Conservation (phyloP, 139 green algal genomes). For the Chlamydomonas eustigma region DNA sequence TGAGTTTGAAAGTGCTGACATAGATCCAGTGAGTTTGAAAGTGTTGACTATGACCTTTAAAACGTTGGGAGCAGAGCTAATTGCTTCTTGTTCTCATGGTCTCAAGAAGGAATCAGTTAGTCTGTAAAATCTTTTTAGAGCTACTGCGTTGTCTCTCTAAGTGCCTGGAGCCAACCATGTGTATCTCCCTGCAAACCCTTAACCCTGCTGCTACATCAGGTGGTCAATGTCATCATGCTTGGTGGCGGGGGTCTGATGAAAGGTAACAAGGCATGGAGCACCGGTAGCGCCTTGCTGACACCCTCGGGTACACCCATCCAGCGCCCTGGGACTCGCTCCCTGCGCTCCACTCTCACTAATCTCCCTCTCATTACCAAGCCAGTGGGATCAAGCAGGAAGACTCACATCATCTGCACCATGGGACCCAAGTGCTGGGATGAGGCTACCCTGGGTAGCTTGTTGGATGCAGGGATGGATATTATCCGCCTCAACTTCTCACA, state of each 20-base stretch:
- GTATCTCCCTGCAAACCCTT: no score
- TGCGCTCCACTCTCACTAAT: conserved; percentile 51
- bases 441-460: conserved; percentile 50
- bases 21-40: background rate
- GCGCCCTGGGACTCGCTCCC: conserved; percentile 31
- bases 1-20: background rate
- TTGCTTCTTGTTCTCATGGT: no score
- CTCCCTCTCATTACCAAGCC: conserved; percentile 47
- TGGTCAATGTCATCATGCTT: conserved; percentile 27
- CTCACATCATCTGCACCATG: conserved; percentile 70
- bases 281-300: conserved; percentile 27
- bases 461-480: conserved; percentile 65
- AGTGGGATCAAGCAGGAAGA: background rate
- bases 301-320: conserved; percentile 30
- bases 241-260: conserved; percentile 27
- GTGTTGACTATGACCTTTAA: no score
- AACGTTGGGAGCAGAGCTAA: no score
- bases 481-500: conserved; percentile 71
- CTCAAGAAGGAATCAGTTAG: no score
- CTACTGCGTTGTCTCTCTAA: no score
- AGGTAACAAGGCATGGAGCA: conserved; percentile 31
- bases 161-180: no score
- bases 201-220: no score
- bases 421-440: conserved; percentile 58
- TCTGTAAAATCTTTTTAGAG: no score